phyloP scores from a whole-genome alignment of 345 rosid genomes.

The Syzygium grande region DNA sequence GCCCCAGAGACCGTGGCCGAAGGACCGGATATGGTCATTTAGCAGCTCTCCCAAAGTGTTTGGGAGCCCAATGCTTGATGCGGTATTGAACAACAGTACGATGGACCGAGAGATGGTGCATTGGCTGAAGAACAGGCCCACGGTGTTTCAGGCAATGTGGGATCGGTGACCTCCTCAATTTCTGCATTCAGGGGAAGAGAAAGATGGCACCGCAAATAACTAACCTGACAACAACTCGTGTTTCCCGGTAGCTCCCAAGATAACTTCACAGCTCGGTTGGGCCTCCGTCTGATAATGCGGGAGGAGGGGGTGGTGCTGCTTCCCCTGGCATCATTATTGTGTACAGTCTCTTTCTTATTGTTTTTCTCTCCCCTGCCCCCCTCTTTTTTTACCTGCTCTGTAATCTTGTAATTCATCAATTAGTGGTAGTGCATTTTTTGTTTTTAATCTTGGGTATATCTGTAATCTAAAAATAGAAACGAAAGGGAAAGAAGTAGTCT shows the following conservation, averaged over 20 bases:
- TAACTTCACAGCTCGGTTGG: neutral
- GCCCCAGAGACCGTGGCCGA: conserved; percentile 89
- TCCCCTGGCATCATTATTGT: neutral
- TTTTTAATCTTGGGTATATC: neutral
- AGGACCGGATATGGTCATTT: conserved; percentile 90
- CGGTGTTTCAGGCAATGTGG: conserved; percentile 66
- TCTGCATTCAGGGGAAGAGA: neutral
- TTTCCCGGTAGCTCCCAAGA: neutral
- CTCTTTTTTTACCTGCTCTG: neutral
- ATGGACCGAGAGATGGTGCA: conserved; percentile 77
- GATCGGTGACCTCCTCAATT: conserved; percentile 32
- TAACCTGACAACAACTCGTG: neutral
- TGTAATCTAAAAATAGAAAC: conserved; percentile 4
- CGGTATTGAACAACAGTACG: conserved; percentile 36
- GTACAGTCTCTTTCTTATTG: neutral
- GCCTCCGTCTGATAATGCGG: neutral
- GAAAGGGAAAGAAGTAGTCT: neutral
- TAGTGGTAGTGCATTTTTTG: conserved; percentile 9
- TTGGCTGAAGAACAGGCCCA: conserved; percentile 88
- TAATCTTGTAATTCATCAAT: conserved; percentile 7
- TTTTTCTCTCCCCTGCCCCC: neutral
- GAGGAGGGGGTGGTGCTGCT: neutral
- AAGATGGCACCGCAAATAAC: neutral
- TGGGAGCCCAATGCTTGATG: conserved; percentile 96
- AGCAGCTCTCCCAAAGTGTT: conserved; percentile 41